Evolutionary conservation across 495 filamentous ascomycete genomes (phyloP), one percentile per base, ranked within the genome.

Genomic region (Tetracladium marchalianum): DNA sequence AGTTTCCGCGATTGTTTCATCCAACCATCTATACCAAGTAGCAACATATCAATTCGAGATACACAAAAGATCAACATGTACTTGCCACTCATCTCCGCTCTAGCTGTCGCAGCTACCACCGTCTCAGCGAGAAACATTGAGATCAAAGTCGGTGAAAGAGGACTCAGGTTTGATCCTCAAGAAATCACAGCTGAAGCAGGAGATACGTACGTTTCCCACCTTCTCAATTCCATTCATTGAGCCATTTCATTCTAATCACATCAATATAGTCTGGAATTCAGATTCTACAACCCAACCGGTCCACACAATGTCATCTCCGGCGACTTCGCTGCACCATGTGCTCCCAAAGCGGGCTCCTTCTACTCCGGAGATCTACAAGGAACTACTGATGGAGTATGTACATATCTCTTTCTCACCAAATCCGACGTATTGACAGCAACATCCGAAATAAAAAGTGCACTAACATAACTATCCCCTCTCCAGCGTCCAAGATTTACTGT

Each of bases 211-310:
- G 46, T 39, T 35, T 39, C 18, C 39, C n/a, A 13, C n/a, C 34
- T 11, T 11, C 15, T 48, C 39, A 35, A 36, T 27, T 7, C 19
- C 13, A n/a, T 35, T 5, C 16, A 19, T 36, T 15, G 27, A 40
- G 31, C 38, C 41, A 27, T 34, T 9, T 27, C 7, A 27, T 27
- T 32, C 3, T 43, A 0, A 31, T 8, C 55, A n/a, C n/a, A n/a
- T n/a, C n/a, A n/a, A n/a, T n/a, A n/a, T n/a, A 72, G 71, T 32
- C 66, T 87, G 42, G 73, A 82, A 55, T 86, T 85, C 67, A 73
- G 82, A 52, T 85, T 86, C 65, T 69, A 70, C 57, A 68, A 69
- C 11, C 71, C 73, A 43, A 75, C 76, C 58, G 43, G 46, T 16
- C 22, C 19, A 31, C 85, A 88, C 70, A 79, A 76, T 22, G 80